Evolutionary conservation across 129 eudicot genomes (phyloP), one percentile per base, ranked within the genome.

Genomic region (Tagetes erecta): DNA sequence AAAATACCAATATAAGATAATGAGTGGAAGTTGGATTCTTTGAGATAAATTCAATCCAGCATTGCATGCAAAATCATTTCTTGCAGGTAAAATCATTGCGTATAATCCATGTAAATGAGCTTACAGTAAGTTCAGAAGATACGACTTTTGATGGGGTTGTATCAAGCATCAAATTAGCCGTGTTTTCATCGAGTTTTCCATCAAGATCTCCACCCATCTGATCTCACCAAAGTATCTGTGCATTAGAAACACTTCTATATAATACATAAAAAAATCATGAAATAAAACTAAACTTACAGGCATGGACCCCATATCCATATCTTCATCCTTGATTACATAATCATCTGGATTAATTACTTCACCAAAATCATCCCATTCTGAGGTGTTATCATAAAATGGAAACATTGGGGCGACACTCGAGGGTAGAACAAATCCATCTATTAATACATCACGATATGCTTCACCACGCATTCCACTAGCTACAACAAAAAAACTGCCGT

Each of bases 361-460:
- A 33, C 98, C 98, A 90, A 90, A 93, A 83, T 93, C 98, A 80
- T 93, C 98, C 98, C 98, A 93, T 62, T 88, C 98, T 3, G 86
- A 78, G 5, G 86, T 72, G 51, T 73, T 64, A 11, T 90, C 96
- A 74, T 81, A 90, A 57, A 86, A 90, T 9, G 97, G 98, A 42
- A 93, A 93, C 98, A 93, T 93, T 31, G 98, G 98, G 69, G 92
- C 91, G 45, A 83, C 91, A 80, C 91, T 84, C 31, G 97, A 80
- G 35, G 96, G 81, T 38, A 96, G 83, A 75, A 82, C 87, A 85
- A 93, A 93, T 76, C 98, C 98, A 88, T 93, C 98, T 46, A 93
- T 78, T 14, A 93, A 70, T 59, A 93, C 82, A 63, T 90, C 97
- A 34, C 80, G 85, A 80, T 86, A 88, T 47, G 89, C 96, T 66